phyloP scores from a whole-genome alignment of 176 grass and related monocot species.

The bread wheat (Triticum aestivum) region DNA sequence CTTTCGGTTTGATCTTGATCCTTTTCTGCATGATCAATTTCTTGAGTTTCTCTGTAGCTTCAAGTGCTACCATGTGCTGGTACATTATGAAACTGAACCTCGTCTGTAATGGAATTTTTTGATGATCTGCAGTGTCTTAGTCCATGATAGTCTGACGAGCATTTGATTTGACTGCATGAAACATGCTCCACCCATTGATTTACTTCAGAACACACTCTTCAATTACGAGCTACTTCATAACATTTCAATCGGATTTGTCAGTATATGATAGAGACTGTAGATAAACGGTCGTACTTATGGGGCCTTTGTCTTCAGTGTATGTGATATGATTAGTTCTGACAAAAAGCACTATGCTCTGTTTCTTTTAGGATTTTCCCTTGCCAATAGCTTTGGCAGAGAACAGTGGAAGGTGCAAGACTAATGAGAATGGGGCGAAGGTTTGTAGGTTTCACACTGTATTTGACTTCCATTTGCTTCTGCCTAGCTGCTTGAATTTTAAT shows the following conservation, averaged over 20 bases:
- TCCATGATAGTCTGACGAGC: background rate
- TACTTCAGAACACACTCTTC: background rate
- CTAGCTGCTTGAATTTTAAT: constrained; percentile 8
- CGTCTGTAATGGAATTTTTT: background rate
- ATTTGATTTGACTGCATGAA: background rate
- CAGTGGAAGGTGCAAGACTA: constrained; percentile 92
- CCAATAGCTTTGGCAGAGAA: constrained; percentile 87
- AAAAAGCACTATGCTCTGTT: background rate
- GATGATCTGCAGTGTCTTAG: background rate
- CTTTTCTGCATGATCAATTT: background rate
- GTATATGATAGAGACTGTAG: background rate
- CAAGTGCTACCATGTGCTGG: background rate
- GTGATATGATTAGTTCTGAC: constrained; percentile 1
- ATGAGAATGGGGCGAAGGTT: constrained; percentile 86
- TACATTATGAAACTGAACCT: constrained; percentile 1
- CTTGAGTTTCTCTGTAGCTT: background rate
- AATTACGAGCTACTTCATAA: background rate
- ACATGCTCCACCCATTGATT: background rate
- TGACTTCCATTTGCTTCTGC: background rate
- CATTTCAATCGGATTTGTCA: background rate
- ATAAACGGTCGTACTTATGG: background rate
- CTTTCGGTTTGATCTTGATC: background rate
- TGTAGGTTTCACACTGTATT: constrained; percentile 31
- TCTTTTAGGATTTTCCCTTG: constrained; percentile 59
- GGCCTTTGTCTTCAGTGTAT: background rate